Percentiles rank a stretch among this genome's conserved stretches.
Conservation (phyloP, 345 rosid genomes). For the Camelina neglecta region DNA sequence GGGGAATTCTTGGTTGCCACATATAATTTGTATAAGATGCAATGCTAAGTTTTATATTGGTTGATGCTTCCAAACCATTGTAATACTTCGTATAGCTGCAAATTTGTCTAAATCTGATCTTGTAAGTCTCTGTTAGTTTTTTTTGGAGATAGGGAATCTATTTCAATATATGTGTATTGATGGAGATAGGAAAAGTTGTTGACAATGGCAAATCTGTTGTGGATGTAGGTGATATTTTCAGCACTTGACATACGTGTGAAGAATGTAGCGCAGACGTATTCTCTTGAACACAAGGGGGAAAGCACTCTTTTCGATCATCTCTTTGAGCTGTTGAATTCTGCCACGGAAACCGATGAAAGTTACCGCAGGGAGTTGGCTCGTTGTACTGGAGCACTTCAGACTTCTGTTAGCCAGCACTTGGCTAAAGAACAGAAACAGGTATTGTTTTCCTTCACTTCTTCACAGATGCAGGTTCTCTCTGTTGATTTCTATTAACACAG, state of each 20-base stretch:
- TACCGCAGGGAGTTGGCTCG: conserved; percentile 86
- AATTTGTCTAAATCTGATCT: conserved; percentile 12
- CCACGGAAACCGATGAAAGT: conserved; percentile 69
- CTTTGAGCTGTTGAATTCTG: conserved; percentile 66
- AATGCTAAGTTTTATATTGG: background rate
- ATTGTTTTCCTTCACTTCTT: conserved; percentile 11
- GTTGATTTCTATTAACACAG: conserved; percentile 24
- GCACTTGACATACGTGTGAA: conserved; percentile 96
- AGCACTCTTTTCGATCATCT: conserved; percentile 83
- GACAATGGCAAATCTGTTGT: conserved; percentile 37
- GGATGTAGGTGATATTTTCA: conserved; percentile 85
- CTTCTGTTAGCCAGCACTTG: conserved; percentile 93
- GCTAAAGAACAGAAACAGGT: conserved; percentile 99
- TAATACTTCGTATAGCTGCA: conserved; percentile 14
- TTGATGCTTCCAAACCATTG: background rate
- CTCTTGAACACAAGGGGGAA: conserved; percentile 94
- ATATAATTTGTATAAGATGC: background rate
- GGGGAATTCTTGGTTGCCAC: background rate
- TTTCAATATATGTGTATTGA: conserved; percentile 10
- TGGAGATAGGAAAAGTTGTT: conserved; percentile 11
- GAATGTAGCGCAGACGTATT: conserved; percentile 93
- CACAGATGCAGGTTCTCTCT: conserved; percentile 9
- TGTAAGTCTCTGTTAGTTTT: background rate
- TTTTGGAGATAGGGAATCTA: background rate
- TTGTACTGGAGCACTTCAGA: conserved; percentile 87